Conservation (phyloP, 495 filamentous ascomycete genomes). For the Neurospora tetraspora region DNA sequence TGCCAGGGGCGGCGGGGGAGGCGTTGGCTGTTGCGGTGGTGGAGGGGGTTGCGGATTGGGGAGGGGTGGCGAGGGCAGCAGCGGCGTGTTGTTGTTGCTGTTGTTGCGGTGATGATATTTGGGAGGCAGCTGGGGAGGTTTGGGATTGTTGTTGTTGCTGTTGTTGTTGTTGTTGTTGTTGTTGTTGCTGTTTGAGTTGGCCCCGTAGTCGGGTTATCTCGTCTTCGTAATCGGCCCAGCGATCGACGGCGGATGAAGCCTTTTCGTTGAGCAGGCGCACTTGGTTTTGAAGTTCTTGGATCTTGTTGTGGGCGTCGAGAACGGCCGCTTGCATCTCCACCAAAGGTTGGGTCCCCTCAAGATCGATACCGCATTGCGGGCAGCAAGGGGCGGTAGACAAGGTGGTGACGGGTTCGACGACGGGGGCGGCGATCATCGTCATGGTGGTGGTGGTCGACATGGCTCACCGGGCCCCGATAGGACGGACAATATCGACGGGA, state of each 20-base stretch:
- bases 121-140: slow-evolving; percentile 4
- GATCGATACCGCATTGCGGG: slow-evolving; percentile 29
- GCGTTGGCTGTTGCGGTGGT: slow-evolving; percentile 9
- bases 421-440: not conserved
- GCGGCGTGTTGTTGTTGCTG: slow-evolving; percentile 1
- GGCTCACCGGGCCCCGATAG: not conserved
- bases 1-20: not conserved
- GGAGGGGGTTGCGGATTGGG: slow-evolving; percentile 16
- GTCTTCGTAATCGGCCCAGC: slow-evolving; percentile 92
- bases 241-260: slow-evolving; percentile 64
- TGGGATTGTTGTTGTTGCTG: slow-evolving; percentile 4
- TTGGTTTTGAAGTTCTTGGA: slow-evolving; percentile 75
- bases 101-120: slow-evolving; percentile 18
- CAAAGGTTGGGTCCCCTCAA: slow-evolving; percentile 18
- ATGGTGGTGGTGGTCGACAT: not conserved
- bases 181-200: slow-evolving; percentile 16
- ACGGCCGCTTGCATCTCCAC: slow-evolving; percentile 41
- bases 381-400: slow-evolving; percentile 19
- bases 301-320: slow-evolving; percentile 52
- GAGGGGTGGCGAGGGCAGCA: slow-evolving; percentile 13
- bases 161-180: not conserved
- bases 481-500: not conserved
- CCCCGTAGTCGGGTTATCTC: slow-evolving; percentile 61
- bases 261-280: slow-evolving; percentile 64
- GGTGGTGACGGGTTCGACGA: not conserved